Evolutionary conservation across 164 flowering plant genomes (phyloP), one percentile per base, ranked within the genome.

Genomic region (Nymphaea colorata): DNA sequence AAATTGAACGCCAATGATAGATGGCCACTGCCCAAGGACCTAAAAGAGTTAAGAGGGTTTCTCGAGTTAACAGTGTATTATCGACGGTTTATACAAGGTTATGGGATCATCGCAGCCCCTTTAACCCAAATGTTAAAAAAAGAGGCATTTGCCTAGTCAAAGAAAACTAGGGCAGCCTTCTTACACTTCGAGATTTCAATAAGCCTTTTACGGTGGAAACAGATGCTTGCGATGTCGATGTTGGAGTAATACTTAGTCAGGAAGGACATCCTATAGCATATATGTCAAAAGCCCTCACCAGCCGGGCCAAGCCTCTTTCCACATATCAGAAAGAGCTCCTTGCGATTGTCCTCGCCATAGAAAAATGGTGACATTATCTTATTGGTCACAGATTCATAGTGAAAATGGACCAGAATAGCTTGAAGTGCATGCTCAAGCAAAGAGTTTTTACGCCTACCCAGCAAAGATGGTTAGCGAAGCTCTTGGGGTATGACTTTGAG

Each of bases 1-100:
- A 67, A 67, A 6, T 12, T 67, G 45, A 53, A n/a, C 15, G 3
- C 62, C 18, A 57, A 53, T 44, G 15, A 25, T 53, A 57, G 18
- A 0, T 67, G 69, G 62, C 62, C 47, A 36, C 12, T 67, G 8
- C 69, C 69, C 69, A 55, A n/a, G n/a, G n/a, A n/a, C n/a, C n/a
- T n/a, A n/a, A n/a, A n/a, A n/a, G n/a, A n/a, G n/a, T n/a, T n/a
- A n/a, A n/a, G n/a, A n/a, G n/a, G n/a, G n/a, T n/a, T n/a, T n/a
- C n/a, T n/a, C n/a, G n/a, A n/a, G n/a, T n/a, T n/a, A n/a, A n/a
- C n/a, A n/a, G n/a, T 6, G 7, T 53, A 41, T 3, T n/a, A n/a
- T n/a, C n/a, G n/a, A n/a, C n/a, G n/a, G n/a, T n/a, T n/a, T n/a
- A n/a, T n/a, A n/a, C n/a, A n/a, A n/a, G n/a, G n/a, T n/a, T n/a